Base-by-base conservation (phyloP, 2,329 filamentous ascomycete species). In the Fusarium sp. region DNA sequence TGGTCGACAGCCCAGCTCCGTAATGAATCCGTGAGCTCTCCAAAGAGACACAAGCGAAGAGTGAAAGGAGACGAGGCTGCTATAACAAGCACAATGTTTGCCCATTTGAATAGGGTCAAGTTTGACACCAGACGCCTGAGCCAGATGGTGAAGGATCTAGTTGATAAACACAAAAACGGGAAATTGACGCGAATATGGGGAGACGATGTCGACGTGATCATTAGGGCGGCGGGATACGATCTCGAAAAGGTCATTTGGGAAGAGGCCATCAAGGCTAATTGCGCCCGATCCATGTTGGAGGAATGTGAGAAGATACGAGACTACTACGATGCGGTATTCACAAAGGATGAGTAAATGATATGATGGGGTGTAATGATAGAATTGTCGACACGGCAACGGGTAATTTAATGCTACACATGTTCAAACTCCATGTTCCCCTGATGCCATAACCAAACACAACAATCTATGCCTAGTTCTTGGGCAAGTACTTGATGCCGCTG, bases 401-500 rank as follows among this genome's bases (percentile, higher is more conserved):
- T 7, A 7, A 34, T 34, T 6, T 6, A 6, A 13, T 34, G 11
- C 31, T 13, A n/a, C 12, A 13, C 31, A 6, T 34, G 13, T 13
- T 34, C 12, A 32, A 12, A 5, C n/a, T n/a, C 6, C 6, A 13
- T 34, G 31, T 34, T 13, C 6, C 31, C 15, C 31, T 48, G 8
- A 34, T 36, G 5, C 24, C 36, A n/a, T n/a, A n/a, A n/a, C n/a
- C n/a, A 10, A 25, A n/a, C 26, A 52, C 25, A 5, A 19, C 25
- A 5, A 19, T 3, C 9, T 11, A 4, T 10, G 31, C 8, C 42
- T 29, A 60, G 41, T 61, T 53, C 60, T 74, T 74, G 12, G 70
- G 71, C 7, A 66, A 44, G 36, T 74, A 74, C 49, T 68, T 65
- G 60, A 74, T 71, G 8, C 73, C 73, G 7, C 46, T 66, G 26